Evolutionary conservation across 1,284 basidiomycete genomes (phyloP).

Genomic region (Fomes fomentarius): DNA sequence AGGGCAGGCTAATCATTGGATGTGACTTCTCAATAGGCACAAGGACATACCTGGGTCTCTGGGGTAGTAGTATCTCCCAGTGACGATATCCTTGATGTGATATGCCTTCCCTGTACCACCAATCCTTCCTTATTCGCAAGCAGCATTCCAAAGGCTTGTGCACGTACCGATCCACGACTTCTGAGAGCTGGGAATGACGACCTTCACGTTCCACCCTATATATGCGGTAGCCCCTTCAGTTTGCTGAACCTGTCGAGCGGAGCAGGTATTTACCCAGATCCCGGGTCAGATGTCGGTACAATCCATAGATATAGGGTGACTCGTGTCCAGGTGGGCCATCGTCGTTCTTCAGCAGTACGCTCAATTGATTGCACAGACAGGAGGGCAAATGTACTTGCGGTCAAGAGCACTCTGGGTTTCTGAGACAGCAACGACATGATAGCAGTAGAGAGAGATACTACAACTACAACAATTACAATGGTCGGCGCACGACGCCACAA

Average conservation of each 20-base stretch:
- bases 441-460: not conserved
- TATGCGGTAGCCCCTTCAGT: conserved; percentile 2
- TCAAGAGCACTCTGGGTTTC: conserved; percentile 56
- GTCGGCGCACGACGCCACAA: not conserved
- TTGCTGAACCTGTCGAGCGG: not conserved
- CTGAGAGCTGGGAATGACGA: conserved; percentile 87
- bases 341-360: conserved; percentile 62
- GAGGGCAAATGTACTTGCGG: conserved; percentile 43
- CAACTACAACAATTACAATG: not conserved
- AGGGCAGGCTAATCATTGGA: conserved; percentile 14
- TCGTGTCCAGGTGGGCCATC: conserved; percentile 83
- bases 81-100: conserved; percentile 79
- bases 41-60: conserved; percentile 50
- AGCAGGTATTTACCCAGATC: conserved; percentile 54
- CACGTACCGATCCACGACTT: conserved; percentile 86
- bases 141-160: not conserved
- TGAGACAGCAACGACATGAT: conserved; percentile 25
- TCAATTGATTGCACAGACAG: conserved; percentile 1
- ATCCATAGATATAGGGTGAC: conserved; percentile 85
- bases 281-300: conserved; percentile 70
- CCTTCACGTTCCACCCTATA: conserved; percentile 83
- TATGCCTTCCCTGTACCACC: conserved; percentile 74
- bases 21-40: not conserved
- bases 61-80: conserved; percentile 85
- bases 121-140: not conserved